These are phyloP conservation scores for Lophium mytilinum DNA, from an alignment of 495 filamentous ascomycete species.

Conservation along the genomic window DNA sequence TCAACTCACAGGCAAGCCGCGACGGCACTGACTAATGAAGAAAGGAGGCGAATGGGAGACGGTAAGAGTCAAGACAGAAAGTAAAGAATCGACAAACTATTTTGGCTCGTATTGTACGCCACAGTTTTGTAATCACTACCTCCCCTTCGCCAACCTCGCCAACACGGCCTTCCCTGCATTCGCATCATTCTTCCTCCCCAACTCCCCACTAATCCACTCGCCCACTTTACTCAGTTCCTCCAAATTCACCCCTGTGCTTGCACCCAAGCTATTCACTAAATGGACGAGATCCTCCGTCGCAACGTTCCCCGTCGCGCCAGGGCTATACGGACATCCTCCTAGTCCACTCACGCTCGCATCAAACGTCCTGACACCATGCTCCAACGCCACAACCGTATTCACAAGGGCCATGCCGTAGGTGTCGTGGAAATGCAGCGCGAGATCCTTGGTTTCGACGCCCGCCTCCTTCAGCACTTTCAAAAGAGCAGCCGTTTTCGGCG, in stretches of 20 bases:
- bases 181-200: slow-evolving; percentile 52
- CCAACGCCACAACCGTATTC: slow-evolving; percentile 77
- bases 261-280: slow-evolving; percentile 76
- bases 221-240: slow-evolving; percentile 75
- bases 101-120: too few species aligned
- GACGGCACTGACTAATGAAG: too few species aligned
- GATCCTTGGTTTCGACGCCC: slow-evolving; percentile 67
- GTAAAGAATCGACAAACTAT: too few species aligned
- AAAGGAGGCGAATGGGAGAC: too few species aligned
- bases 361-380: slow-evolving; percentile 83
- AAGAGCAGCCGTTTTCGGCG: slow-evolving; percentile 64
- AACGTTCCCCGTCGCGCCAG: slow-evolving; percentile 92
- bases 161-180: slow-evolving; percentile 39
- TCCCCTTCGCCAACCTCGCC: slow-evolving; percentile 30
- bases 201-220: slow-evolving; percentile 77
- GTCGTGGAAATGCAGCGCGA: slow-evolving; percentile 94
- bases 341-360: slow-evolving; percentile 85
- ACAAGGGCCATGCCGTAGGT: slow-evolving; percentile 94
- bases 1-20: too few species aligned
- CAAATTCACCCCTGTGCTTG: slow-evolving; percentile 80
- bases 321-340: slow-evolving; percentile 89
- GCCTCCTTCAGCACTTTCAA: slow-evolving; percentile 63
- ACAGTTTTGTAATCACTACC: not conserved
- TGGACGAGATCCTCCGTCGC: slow-evolving; percentile 90
- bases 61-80: too few species aligned